A percentile compares a stretch with the other conserved stretches of the same genome.
These are phyloP conservation scores for Linum lewisii DNA, from an alignment of 345 rosid genomes.

Conservation along the genomic window DNA sequence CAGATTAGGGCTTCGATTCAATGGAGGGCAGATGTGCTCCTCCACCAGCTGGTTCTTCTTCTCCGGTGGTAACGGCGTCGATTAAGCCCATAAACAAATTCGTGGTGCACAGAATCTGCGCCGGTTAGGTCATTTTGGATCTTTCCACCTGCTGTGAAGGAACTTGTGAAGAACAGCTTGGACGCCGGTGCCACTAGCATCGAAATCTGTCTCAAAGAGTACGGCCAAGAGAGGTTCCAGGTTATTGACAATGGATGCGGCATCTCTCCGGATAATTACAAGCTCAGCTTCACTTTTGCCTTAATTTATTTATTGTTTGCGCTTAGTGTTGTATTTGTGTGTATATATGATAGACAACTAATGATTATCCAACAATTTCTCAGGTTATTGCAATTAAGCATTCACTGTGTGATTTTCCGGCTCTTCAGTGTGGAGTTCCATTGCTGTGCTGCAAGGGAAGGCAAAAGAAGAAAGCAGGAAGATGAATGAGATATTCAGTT, in stretches of 20 bases:
- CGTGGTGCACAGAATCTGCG: slow-evolving; percentile 70
- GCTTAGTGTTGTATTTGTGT: background rate
- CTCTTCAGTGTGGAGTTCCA: too few relatives aligned
- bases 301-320: too few relatives aligned
- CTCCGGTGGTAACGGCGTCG: background rate
- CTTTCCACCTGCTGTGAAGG: slow-evolving; percentile 93
- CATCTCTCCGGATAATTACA: slow-evolving; percentile 69
- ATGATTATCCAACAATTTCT: background rate
- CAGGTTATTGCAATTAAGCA: slow-evolving; percentile 86
- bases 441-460: too few relatives aligned
- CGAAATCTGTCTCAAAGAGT: slow-evolving; percentile 68
- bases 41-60: slow-evolving; percentile 11
- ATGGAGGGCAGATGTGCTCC: slow-evolving; percentile 4
- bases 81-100: slow-evolving; percentile 69
- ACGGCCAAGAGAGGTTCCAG: slow-evolving; percentile 77
- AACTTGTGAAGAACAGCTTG: slow-evolving; percentile 91
- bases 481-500: too few relatives aligned
- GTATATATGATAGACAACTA: background rate
- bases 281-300: slow-evolving; percentile 28
- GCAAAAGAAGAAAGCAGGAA: too few relatives aligned
- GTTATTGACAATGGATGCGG: slow-evolving; percentile 95
- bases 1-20: background rate
- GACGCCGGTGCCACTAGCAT: slow-evolving; percentile 89
- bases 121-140: slow-evolving; percentile 92
- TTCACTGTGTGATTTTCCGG: slow-evolving; percentile 71